phyloP scores from a whole-genome alignment of 371 early-diverging fungal species.

The Apophysomyces trapeziformis region DNA sequence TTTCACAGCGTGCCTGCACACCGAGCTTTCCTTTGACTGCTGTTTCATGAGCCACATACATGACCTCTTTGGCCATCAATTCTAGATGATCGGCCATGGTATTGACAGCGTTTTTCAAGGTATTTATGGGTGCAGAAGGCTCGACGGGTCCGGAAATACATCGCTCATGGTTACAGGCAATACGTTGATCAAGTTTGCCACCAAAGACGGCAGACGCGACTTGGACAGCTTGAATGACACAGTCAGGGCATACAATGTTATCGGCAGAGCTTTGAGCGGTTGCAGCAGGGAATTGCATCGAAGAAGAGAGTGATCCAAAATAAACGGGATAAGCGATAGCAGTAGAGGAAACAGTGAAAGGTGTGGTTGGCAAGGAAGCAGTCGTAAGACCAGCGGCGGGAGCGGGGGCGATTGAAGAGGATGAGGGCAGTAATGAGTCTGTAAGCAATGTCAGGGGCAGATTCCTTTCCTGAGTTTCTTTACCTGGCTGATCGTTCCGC shows the following conservation, averaged over 20 bases:
- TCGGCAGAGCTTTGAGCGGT: constrained; percentile 33
- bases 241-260: constrained; percentile 49
- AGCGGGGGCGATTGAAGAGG: constrained; percentile 25
- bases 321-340: constrained; percentile 41
- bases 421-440: constrained; percentile 9
- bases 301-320: constrained; percentile 29
- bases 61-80: constrained; percentile 59
- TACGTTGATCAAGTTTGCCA: constrained; percentile 49
- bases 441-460: not conserved
- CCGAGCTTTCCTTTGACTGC: constrained; percentile 73
- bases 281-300: constrained; percentile 33
- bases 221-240: constrained; percentile 50
- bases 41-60: constrained; percentile 65
- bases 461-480: not conserved
- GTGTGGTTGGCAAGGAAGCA: constrained; percentile 24
- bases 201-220: constrained; percentile 56
- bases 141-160: constrained; percentile 32
- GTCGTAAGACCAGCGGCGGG: constrained; percentile 14
- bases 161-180: constrained; percentile 49
- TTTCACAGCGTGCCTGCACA: constrained; percentile 60
- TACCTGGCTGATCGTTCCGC: constrained; percentile 8
- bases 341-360: constrained; percentile 37
- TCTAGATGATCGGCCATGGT: constrained; percentile 68
- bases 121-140: constrained; percentile 43
- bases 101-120: constrained; percentile 64